A percentile compares a stretch with the other conserved stretches of the same genome.
phyloP scores from a whole-genome alignment of 805 yeast species.

The Kodamaea jinghongensis region DNA sequence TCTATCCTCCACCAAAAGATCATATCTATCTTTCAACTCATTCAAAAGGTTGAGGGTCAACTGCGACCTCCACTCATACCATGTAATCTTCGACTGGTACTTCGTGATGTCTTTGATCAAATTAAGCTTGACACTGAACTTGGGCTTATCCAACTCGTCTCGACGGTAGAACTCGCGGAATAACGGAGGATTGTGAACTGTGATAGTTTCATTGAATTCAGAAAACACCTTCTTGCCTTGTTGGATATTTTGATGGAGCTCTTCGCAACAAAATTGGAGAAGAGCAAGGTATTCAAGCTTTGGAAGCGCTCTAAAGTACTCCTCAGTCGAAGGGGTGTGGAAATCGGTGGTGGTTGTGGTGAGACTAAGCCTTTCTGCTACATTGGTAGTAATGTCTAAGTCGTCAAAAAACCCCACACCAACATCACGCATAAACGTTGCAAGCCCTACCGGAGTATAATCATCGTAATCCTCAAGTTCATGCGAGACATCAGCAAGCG shows the following conservation, averaged over 20 bases:
- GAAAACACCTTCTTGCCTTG: constrained; percentile 49
- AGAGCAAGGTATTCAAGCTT: constrained; percentile 46
- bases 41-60: constrained; percentile 45
- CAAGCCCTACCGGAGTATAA: constrained; percentile 35
- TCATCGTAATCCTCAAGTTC: constrained; percentile 17
- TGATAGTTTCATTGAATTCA: constrained; percentile 46
- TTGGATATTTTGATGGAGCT: constrained; percentile 47
- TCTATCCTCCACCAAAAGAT: constrained; percentile 21
- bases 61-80: constrained; percentile 64
- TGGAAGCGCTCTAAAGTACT: constrained; percentile 38
- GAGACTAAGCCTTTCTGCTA: constrained; percentile 22
- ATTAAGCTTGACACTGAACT: constrained; percentile 48
- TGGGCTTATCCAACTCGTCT: constrained; percentile 32
- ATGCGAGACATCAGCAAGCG: constrained; percentile 20
- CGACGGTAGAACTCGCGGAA: constrained; percentile 48
- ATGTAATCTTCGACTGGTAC: constrained; percentile 50
- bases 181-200: constrained; percentile 46
- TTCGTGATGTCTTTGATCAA: constrained; percentile 50
- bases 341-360: constrained; percentile 13
- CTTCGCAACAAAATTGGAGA: constrained; percentile 53
- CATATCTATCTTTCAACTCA: constrained; percentile 23
- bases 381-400: constrained; percentile 32
- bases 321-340: constrained; percentile 21
- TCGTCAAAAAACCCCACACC: constrained; percentile 47
- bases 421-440: constrained; percentile 38